Evolutionary conservation across 148 eudicot genomes (phyloP).

Genomic region (Selenicereus undatus): DNA sequence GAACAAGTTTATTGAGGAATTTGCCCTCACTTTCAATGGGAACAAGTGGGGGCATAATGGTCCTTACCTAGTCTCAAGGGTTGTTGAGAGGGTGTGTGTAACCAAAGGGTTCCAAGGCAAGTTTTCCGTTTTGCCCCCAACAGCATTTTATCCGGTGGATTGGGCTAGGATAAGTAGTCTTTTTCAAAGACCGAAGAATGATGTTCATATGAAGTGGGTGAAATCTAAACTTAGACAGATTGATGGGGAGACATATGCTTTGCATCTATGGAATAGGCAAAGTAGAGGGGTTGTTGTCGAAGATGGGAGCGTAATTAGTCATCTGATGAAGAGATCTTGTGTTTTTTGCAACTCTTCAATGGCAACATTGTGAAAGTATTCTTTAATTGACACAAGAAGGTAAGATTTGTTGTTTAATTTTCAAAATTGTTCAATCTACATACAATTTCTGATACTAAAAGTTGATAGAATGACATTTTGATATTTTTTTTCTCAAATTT

Average conservation of each 20-base stretch:
- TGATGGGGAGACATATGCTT: conserved; percentile 44
- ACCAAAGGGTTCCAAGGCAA: conserved; percentile 21
- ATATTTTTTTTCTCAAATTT: neutral
- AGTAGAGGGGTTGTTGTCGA: conserved; percentile 46
- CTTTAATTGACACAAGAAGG: neutral
- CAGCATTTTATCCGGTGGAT: conserved; percentile 66
- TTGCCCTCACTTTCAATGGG: conserved; percentile 72
- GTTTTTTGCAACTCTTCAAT: conserved; percentile 52
- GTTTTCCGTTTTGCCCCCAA: conserved; percentile 55
- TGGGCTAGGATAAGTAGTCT: conserved; percentile 55
- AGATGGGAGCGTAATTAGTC: conserved; percentile 60
- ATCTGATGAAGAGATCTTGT: conserved; percentile 40
- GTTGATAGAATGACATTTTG: neutral
- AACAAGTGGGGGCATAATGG: conserved; percentile 94
- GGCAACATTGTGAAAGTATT: conserved; percentile 9
- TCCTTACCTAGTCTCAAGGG: conserved; percentile 83
- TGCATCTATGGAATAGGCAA: conserved; percentile 85
- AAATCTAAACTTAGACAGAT: conserved; percentile 43
- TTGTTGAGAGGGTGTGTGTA: conserved; percentile 39
- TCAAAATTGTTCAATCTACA: no score
- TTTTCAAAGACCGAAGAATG: conserved; percentile 40
- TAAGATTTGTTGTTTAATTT: neutral
- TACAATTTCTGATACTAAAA: neutral
- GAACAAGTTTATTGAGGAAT: conserved; percentile 63
- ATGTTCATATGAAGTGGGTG: conserved; percentile 43